These are phyloP conservation scores for Ceratocystis ficicola DNA, from an alignment of 2,329 filamentous ascomycete genomes.

Conservation along the genomic window DNA sequence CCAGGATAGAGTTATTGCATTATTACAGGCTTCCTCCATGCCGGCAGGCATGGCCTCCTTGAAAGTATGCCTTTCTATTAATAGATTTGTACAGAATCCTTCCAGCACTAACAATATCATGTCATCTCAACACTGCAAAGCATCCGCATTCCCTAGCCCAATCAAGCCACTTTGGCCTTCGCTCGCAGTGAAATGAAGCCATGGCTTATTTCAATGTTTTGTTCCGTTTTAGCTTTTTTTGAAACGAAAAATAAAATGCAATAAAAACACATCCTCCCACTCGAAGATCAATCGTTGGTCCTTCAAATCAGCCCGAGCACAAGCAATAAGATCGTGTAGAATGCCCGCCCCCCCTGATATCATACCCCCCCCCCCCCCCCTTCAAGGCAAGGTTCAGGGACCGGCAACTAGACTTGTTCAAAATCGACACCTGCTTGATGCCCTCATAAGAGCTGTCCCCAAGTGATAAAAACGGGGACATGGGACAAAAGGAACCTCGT, in stretches of 20 bases:
- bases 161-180: slow-evolving; percentile 5
- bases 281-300: neutral
- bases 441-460: neutral
- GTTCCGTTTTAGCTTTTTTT: neutral
- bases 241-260: neutral
- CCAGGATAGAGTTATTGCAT: neutral
- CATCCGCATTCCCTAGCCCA: neutral
- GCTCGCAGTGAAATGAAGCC: neutral
- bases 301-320: neutral
- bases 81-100: neutral
- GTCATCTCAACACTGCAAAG: neutral
- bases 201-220: neutral
- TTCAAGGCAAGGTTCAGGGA: neutral
- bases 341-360: neutral
- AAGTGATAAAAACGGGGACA: neutral
- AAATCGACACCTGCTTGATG: neutral
- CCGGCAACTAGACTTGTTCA: neutral
- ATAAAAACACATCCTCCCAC: neutral
- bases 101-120: neutral
- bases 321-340: too few species aligned
- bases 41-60: neutral
- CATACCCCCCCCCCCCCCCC: neutral
- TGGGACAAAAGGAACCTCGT: slow-evolving; percentile 1
- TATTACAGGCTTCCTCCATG: neutral
- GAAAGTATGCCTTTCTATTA: neutral